Evolutionary conservation across 2,329 filamentous ascomycete species (phyloP).

Genomic region (Calonectria pseudoreteaudii): DNA sequence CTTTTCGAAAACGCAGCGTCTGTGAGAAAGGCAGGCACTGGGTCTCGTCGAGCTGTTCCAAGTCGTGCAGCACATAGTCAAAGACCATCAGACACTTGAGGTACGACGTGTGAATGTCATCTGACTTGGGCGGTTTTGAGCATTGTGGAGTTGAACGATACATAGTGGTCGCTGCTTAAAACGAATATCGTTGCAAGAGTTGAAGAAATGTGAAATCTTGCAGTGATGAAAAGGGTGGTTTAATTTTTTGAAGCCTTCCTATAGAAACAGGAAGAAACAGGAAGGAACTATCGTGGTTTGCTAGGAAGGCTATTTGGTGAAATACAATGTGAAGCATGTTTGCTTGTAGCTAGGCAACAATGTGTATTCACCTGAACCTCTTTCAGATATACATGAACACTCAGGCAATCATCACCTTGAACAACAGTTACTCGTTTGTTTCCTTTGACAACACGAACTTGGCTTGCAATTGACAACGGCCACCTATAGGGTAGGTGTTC

Average conservation of each 20-base stretch:
- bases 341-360: neutral
- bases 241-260: neutral
- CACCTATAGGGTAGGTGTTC: neutral
- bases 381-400: neutral
- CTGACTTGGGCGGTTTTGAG: neutral
- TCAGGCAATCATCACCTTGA: neutral
- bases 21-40: conserved; percentile 7
- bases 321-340: neutral
- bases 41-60: neutral
- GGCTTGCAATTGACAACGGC: neutral
- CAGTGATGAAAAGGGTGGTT: neutral
- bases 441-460: neutral
- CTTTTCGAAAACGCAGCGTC: conserved; percentile 3
- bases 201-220: neutral
- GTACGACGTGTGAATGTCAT: neutral
- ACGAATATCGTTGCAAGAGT: no score
- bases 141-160: neutral
- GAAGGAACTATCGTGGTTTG: neutral
- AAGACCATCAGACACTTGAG: neutral
- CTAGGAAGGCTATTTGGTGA: neutral
- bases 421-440: neutral
- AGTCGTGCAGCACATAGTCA: neutral
- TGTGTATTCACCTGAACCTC: neutral
- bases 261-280: no score
- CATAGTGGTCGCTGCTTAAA: neutral